phyloP scores from a whole-genome alignment of 2,329 filamentous ascomycete genomes.

The Aspergillus sojae region DNA sequence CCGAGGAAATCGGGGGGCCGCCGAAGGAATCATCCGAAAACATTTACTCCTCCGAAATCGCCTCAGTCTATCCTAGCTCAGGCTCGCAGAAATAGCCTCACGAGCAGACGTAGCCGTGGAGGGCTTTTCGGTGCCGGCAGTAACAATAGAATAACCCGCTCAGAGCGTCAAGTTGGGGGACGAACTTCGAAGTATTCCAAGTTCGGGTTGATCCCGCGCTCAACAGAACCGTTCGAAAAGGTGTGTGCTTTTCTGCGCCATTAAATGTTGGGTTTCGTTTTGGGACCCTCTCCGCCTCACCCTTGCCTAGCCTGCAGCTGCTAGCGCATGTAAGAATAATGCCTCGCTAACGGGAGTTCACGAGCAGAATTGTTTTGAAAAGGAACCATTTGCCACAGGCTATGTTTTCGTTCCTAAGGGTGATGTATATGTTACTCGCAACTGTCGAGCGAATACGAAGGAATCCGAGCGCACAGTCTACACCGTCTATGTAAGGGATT shows the following conservation, averaged over 20 bases:
- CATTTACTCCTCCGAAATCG: constrained; percentile 14
- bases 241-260: constrained; percentile 17
- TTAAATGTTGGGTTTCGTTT: not conserved
- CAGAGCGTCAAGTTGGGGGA: not conserved
- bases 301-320: not conserved
- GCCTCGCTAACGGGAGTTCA: constrained; percentile 7
- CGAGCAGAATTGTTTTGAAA: constrained; percentile 35
- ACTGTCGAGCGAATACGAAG: constrained; percentile 43
- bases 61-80: constrained; percentile 18
- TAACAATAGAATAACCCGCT: constrained; percentile 8
- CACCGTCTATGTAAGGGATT: constrained; percentile 38
- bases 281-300: not conserved
- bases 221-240: constrained; percentile 31
- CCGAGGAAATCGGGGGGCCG: constrained; percentile 11
- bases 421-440: constrained; percentile 46
- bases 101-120: constrained; percentile 9
- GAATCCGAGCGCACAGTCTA: constrained; percentile 35
- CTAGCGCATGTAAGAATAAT: constrained; percentile 9
- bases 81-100: constrained; percentile 14
- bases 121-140: constrained; percentile 5
- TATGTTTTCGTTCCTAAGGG: constrained; percentile 48
- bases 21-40: constrained; percentile 14
- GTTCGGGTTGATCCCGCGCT: constrained; percentile 20
- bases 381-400: constrained; percentile 28
- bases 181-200: constrained; percentile 19